Percentiles rank a stretch among this genome's conserved stretches.
phyloP scores from a whole-genome alignment of 257 asterid species.

The Solanum megistacrolobum region DNA sequence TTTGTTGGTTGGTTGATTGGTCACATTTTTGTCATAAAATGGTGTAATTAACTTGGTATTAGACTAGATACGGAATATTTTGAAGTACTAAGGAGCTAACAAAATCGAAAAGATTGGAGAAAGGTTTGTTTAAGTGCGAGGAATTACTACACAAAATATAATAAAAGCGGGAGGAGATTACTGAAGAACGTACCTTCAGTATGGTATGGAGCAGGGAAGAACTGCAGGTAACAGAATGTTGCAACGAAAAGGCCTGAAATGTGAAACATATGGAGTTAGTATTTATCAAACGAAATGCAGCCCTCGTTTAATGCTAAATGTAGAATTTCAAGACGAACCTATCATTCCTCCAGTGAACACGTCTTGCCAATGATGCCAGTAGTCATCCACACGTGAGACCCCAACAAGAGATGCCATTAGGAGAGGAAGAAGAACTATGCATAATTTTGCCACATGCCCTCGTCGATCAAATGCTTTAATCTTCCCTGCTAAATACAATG shows the following conservation, averaged over 20 bases:
- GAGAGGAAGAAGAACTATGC: slow-evolving; percentile 62
- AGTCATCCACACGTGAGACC: slow-evolving; percentile 88
- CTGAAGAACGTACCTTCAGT: slow-evolving; percentile 29
- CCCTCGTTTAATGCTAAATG: background rate
- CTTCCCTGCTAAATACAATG: slow-evolving; percentile 66
- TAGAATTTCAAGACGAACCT: slow-evolving; percentile 31
- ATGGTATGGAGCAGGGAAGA: slow-evolving; percentile 79
- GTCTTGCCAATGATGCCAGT: slow-evolving; percentile 98
- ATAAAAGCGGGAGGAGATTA: background rate
- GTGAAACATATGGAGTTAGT: background rate
- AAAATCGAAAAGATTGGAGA: background rate
- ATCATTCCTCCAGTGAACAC: slow-evolving; percentile 78
- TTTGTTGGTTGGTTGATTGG: background rate
- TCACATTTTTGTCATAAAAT: background rate
- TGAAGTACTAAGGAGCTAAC: background rate
- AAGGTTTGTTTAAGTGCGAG: background rate
- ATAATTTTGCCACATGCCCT: slow-evolving; percentile 73
- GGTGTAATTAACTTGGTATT: background rate
- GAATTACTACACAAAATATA: background rate
- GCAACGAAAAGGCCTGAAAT: slow-evolving; percentile 57
- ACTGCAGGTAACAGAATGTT: slow-evolving; percentile 72
- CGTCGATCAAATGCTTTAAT: slow-evolving; percentile 63
- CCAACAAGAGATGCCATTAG: slow-evolving; percentile 74
- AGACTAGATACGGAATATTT: background rate
- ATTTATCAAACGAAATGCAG: background rate